Evolutionary conservation across 139 green algal species (phyloP).

Genomic region (Chlorella vulgaris): DNA sequence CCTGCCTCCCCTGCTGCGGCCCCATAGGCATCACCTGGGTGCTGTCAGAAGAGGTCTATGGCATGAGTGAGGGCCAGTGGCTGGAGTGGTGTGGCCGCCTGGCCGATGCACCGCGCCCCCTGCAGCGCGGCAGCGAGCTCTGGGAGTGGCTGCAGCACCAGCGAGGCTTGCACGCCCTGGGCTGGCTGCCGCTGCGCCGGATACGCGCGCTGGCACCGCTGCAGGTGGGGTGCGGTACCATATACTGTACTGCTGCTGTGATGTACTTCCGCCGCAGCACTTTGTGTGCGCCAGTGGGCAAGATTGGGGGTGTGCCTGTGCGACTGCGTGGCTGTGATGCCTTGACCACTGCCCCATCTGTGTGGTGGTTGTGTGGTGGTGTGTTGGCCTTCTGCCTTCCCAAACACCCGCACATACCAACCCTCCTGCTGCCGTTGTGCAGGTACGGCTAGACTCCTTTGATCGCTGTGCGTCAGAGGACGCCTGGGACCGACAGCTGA

Average conservation of each 20-base stretch:
- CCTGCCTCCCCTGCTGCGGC: conserved; percentile 8
- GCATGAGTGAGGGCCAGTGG: conserved; percentile 35
- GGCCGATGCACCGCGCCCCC: neutral
- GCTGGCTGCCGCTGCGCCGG: conserved; percentile 38
- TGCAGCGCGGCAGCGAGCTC: conserved; percentile 13
- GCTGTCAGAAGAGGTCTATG: conserved; percentile 38
- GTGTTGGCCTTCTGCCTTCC: too few relatives aligned
- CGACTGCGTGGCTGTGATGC: neutral
- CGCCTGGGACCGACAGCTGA: conserved; percentile 42
- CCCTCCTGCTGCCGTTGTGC: neutral
- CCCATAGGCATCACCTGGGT: conserved; percentile 56
- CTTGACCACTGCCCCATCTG: too few relatives aligned
- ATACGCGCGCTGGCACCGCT: neutral
- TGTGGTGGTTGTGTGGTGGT: too few relatives aligned
- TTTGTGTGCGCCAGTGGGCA: neutral
- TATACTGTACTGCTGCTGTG: neutral
- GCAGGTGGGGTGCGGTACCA: neutral
- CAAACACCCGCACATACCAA: too few relatives aligned
- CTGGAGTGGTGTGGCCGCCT: neutral
- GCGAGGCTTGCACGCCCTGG: conserved; percentile 44
- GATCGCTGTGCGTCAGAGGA: conserved; percentile 13
- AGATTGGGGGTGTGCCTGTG: neutral
- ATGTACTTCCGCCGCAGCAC: too few relatives aligned
- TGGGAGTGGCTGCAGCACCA: conserved; percentile 54
- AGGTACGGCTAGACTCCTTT: conserved; percentile 5